A percentile compares a stretch with the other conserved stretches of the same genome.
phyloP scores from a whole-genome alignment of 306 rosid genomes.

The Prunus persica region DNA sequence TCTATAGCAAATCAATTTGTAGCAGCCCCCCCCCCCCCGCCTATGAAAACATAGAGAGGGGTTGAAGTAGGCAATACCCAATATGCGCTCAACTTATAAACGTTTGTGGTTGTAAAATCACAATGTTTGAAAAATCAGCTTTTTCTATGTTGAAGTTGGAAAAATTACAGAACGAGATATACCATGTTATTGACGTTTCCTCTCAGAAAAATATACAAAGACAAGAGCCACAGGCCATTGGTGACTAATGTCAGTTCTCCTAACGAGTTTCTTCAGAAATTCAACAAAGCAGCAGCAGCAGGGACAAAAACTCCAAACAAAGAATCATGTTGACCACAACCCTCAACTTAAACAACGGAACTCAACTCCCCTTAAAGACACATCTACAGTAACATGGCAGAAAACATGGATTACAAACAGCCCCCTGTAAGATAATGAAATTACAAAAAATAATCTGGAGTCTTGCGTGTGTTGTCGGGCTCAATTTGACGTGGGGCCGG shows the following conservation, averaged over 20 bases:
- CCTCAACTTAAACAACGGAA: constrained; percentile 53
- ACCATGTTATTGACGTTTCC: constrained; percentile 68
- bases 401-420: constrained; percentile 63
- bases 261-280: constrained; percentile 56
- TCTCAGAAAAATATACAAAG: constrained; percentile 71
- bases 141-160: constrained; percentile 39
- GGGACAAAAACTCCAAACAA: constrained; percentile 52
- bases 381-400: constrained; percentile 64
- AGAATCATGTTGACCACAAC: constrained; percentile 74
- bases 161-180: constrained; percentile 56
- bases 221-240: constrained; percentile 47
- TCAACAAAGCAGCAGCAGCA: constrained; percentile 57
- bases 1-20: too few relatives aligned
- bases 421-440: constrained; percentile 37
- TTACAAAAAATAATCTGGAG: constrained; percentile 98
- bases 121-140: background rate
- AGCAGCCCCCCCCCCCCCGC: too few relatives aligned
- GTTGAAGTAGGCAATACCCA: background rate
- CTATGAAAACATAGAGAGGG: too few relatives aligned
- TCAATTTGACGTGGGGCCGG: constrained; percentile 98
- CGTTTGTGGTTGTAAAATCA: background rate
- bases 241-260: constrained; percentile 52
- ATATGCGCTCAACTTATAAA: background rate
- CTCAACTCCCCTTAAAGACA: constrained; percentile 57
- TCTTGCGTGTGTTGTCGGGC: constrained; percentile 96